Conservation (phyloP, 2,329 filamentous ascomycete genomes). For the Orbilia brochopaga region DNA sequence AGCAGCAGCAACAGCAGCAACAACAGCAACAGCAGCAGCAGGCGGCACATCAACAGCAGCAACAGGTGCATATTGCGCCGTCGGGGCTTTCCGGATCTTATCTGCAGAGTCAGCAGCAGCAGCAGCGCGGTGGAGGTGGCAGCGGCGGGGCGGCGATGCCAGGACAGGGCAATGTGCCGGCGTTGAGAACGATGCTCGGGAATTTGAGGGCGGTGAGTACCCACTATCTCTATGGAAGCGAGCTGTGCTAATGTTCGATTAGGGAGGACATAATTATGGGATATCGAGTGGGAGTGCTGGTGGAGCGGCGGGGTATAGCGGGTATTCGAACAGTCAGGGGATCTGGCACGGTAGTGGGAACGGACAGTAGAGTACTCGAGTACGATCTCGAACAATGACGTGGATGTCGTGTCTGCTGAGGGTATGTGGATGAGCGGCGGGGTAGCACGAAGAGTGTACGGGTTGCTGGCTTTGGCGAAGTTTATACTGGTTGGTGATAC, state of each 20-base stretch:
- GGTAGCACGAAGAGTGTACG: too few relatives aligned
- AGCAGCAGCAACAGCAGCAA: slow-evolving; percentile 19
- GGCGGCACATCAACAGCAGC: background rate
- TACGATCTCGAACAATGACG: background rate
- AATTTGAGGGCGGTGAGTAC: slow-evolving; percentile 52
- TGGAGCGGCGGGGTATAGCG: slow-evolving; percentile 24
- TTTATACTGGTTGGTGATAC: too few relatives aligned
- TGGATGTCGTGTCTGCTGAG: too few relatives aligned
- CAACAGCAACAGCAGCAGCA: background rate
- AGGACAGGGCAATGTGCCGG: slow-evolving; percentile 29
- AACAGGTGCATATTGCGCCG: background rate
- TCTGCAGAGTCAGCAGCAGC: slow-evolving; percentile 40
- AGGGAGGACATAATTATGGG: slow-evolving; percentile 50
- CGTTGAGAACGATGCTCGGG: slow-evolving; percentile 51
- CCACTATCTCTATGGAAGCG: background rate
- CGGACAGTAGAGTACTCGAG: slow-evolving; percentile 25
- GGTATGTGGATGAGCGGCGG: too few relatives aligned
- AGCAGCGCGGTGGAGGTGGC: slow-evolving; percentile 4
- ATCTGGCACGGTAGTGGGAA: slow-evolving; percentile 48
- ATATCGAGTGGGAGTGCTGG: slow-evolving; percentile 23
- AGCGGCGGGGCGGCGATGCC: slow-evolving; percentile 16
- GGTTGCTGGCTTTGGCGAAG: too few relatives aligned
- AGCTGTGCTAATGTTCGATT: background rate
- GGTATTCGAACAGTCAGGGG: slow-evolving; percentile 37
- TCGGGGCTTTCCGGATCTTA: slow-evolving; percentile 22